Conservation (phyloP, 257 asterid genomes). For the Primulina eburnea region DNA sequence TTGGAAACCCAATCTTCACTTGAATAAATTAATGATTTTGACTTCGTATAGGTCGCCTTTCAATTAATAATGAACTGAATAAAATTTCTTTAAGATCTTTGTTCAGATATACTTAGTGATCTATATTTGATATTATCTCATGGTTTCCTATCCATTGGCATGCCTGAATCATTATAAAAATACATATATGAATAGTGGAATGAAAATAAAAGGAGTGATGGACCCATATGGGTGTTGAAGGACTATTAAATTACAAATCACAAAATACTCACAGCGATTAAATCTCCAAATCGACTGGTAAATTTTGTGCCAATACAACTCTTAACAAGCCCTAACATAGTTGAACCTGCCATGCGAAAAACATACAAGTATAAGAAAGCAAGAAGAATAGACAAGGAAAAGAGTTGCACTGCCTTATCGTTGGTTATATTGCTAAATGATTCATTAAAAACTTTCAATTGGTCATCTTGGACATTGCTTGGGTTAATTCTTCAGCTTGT, state of each 20-base stretch:
- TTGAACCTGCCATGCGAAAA: slow-evolving; percentile 53
- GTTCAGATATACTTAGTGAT: not conserved
- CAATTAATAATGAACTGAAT: too few species aligned
- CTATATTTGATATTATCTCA: not conserved
- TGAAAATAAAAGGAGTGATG: not conserved
- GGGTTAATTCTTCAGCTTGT: slow-evolving; percentile 21
- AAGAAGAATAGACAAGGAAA: slow-evolving; percentile 12
- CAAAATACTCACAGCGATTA: slow-evolving; percentile 73
- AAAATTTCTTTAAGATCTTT: too few species aligned
- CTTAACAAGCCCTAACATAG: slow-evolving; percentile 87
- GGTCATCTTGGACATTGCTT: not conserved
- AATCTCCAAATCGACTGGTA: slow-evolving; percentile 91
- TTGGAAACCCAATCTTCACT: not conserved
- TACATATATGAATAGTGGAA: not conserved
- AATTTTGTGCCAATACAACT: slow-evolving; percentile 96
- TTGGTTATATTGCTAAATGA: not conserved
- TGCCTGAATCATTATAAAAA: not conserved
- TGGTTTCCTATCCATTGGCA: not conserved
- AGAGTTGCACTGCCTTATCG: not conserved
- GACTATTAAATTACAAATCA: not conserved
- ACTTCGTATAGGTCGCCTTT: too few species aligned
- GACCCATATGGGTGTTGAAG: not conserved
- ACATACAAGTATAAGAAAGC: slow-evolving; percentile 15
- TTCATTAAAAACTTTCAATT: slow-evolving; percentile 8
- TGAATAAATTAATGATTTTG: too few species aligned